Evolutionary conservation across 306 rosid species (phyloP), one percentile per base, ranked within the genome.

Genomic region (Acmispon strigosus): DNA sequence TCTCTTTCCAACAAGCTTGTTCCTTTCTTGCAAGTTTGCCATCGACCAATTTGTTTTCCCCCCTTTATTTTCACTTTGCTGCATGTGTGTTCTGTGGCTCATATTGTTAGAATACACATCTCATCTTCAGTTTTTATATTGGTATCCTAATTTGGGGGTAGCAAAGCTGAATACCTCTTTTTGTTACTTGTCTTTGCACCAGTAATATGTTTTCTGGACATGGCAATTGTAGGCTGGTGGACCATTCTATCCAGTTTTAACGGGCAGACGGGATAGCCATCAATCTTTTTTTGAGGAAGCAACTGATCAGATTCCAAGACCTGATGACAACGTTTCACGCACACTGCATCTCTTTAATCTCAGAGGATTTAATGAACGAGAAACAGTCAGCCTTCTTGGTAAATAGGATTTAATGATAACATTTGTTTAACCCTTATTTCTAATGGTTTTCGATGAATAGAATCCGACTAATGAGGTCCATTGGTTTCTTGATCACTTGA

Each of bases 381-480:
- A 93, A 67, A 85, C 91, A 51, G 98, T 93, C 77, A 89, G 90
- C 79, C 96, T 93, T 76, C 89, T 93, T 44, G 93, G 97, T 89
- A 76, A 5, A 8, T 32, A 32, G 37, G 7, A 32, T 2, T 27
- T 32, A 32, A 5, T 32, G 8, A 5, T 5, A 5, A 32, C 54
- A 3, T 48, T 66, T 34, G 24, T 55, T 44, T 57, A 34, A 56
- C 0, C 43, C 43, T 14, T 41, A 45, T 39, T 42, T 10, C 5
- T 5, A 32, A 5, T 32, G 7, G 8, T 42, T 39, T 48, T 80
- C 43, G 16, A 20, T 69, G 39, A n/a, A 59, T 43, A 27, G 44
- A 41, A 22, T 41, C 11, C 41, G 44, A 69, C 51, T 61, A 51
- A 66, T 61, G 41, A 8, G 8, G 45, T 64, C 14, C 22, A 51